phyloP scores from a whole-genome alignment of 805 yeast genomes.

The Saturnispora galanensis region DNA sequence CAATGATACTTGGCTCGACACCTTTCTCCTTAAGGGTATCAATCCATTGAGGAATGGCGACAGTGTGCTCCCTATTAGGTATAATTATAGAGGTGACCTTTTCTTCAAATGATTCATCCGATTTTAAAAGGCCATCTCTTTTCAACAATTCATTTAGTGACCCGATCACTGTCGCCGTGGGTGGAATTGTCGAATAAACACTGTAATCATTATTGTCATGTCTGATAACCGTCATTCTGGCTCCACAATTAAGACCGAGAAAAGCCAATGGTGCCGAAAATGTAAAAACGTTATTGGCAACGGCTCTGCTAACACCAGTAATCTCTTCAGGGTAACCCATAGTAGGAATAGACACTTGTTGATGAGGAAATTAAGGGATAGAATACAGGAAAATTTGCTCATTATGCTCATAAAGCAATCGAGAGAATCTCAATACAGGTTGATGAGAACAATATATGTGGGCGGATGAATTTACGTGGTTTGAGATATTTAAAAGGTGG shows the following conservation, averaged over 20 bases:
- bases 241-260: slow-evolving; percentile 25
- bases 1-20: background rate
- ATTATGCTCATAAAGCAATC: no score
- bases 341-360: background rate
- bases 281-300: slow-evolving; percentile 23
- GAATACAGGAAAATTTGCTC: no score
- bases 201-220: slow-evolving; percentile 23
- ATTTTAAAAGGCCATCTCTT: slow-evolving; percentile 20
- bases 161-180: slow-evolving; percentile 34
- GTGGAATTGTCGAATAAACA: slow-evolving; percentile 51
- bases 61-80: slow-evolving; percentile 56
- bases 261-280: slow-evolving; percentile 29
- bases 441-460: no score
- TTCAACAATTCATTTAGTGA: slow-evolving; percentile 27
- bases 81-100: slow-evolving; percentile 42
- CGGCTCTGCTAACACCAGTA: slow-evolving; percentile 29
- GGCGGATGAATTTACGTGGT: no score
- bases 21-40: background rate
- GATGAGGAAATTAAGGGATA: background rate
- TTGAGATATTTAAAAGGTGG: no score
- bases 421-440: no score
- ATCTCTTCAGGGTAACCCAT: slow-evolving; percentile 34
- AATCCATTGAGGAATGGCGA: slow-evolving; percentile 20
- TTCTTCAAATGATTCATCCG: slow-evolving; percentile 26
- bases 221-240: slow-evolving; percentile 30